These are phyloP conservation scores for Gossypium herbaceum DNA, from an alignment of 345 rosid species.

Conservation along the genomic window DNA sequence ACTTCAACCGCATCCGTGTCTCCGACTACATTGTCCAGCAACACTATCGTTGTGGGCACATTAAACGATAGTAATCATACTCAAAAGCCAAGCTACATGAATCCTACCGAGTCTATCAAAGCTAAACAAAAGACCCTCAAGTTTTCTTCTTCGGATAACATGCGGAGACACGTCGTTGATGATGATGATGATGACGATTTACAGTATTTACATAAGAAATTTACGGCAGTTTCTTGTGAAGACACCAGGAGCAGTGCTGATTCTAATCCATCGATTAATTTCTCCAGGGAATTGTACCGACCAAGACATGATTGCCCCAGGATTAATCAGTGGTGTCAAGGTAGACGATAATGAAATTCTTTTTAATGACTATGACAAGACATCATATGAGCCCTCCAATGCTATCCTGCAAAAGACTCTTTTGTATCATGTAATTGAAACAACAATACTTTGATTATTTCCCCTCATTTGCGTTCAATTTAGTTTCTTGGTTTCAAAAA, in stretches of 20 bases:
- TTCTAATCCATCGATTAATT: constrained; percentile 34
- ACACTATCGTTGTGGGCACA: constrained; percentile 29
- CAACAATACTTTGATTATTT: no score
- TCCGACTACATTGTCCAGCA: constrained; percentile 35
- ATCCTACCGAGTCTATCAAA: constrained; percentile 63
- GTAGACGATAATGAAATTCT: neutral
- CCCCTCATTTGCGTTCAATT: no score
- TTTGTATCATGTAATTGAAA: neutral
- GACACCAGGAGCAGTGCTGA: constrained; percentile 49
- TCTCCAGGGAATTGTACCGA: constrained; percentile 53
- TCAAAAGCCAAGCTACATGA: constrained; percentile 74
- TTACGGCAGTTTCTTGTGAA: constrained; percentile 38
- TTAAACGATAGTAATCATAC: constrained; percentile 36
- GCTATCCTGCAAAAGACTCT: constrained; percentile 1
- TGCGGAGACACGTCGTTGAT: constrained; percentile 19
- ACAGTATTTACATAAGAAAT: constrained; percentile 31
- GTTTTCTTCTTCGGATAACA: constrained; percentile 29
- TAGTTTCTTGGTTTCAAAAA: no score
- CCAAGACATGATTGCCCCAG: constrained; percentile 28
- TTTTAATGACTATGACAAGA: neutral
- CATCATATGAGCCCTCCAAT: neutral
- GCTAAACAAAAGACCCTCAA: constrained; percentile 61
- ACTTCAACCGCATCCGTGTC: constrained; percentile 58
- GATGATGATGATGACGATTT: constrained; percentile 34
- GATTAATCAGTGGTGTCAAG: constrained; percentile 13